Conservation (phyloP, 129 eudicot genomes). For the Erigeron canadensis region DNA sequence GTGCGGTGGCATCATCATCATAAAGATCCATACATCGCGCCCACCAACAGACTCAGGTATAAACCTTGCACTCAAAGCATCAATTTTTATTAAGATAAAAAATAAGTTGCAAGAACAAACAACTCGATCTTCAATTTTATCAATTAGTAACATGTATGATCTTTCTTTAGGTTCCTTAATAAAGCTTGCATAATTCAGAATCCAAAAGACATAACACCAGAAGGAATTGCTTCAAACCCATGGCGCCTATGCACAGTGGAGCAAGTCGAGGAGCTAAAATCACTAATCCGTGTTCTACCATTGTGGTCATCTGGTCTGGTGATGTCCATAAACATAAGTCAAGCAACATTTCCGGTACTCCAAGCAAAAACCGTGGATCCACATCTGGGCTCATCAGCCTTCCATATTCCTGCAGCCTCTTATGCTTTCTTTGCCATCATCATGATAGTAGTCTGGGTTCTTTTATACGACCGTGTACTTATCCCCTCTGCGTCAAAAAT, state of each 20-base stretch:
- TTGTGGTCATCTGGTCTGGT: slow-evolving; percentile 40
- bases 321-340: slow-evolving; percentile 35
- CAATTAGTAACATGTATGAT: no score
- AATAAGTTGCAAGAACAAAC: no score
- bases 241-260: slow-evolving; percentile 38
- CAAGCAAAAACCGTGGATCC: slow-evolving; percentile 43
- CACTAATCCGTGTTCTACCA: slow-evolving; percentile 39
- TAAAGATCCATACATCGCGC: background rate
- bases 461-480: slow-evolving; percentile 36
- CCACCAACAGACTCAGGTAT: slow-evolving; percentile 20
- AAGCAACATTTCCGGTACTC: slow-evolving; percentile 25
- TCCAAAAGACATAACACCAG: slow-evolving; percentile 26
- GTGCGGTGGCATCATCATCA: background rate
- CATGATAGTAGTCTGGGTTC: slow-evolving; percentile 25
- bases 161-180: slow-evolving; percentile 33
- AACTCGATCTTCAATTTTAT: no score
- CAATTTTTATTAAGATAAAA: background rate
- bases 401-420: slow-evolving; percentile 41
- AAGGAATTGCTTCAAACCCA: slow-evolving; percentile 23
- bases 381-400: slow-evolving; percentile 31
- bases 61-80: background rate
- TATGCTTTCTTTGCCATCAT: slow-evolving; percentile 22
- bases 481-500: slow-evolving; percentile 33
- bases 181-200: slow-evolving; percentile 37
- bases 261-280: slow-evolving; percentile 47